Base-by-base conservation (phyloP, 306 rosid genomes). In the Canavalia gladiata region DNA sequence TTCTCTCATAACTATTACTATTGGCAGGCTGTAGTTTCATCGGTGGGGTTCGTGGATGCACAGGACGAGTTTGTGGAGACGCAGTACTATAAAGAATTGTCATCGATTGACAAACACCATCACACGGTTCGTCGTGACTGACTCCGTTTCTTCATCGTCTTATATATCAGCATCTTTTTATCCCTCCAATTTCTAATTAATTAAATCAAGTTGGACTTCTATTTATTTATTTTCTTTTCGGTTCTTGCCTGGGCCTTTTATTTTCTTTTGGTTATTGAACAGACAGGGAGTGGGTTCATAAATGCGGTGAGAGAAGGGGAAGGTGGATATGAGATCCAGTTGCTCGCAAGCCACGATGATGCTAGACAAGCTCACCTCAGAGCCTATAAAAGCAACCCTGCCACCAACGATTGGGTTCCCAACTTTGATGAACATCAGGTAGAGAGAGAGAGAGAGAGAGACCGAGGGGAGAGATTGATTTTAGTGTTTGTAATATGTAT, bases 381-480 rank as follows among this genome's bases (percentile, higher is more conserved):
- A 30, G 86, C 47, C 63, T 75, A 72, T 72, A 89, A 80, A 86
- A 81, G 97, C 82, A 93, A 93, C 76, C 97, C 97, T 4, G 97
- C 97, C 43, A 93, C 93, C 1, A 93, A 93, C 58, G 97, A 93
- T 13, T 93, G 97, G 97, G 81, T 87, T 83, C 97, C 97, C 0
- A 83, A 45, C 25, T 42, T 37, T 54, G 84, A 86, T 75, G 87
- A 74, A 54, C 57, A 82, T 73, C 81, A 75, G 87, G 90, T 86
- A 46, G 2, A 56, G 7, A n/a, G 6, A 34, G 8, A 52, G 47
- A 72, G 64, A 46, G 2, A 56, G 7, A 18, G 25, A 18, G 0
- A 35, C 41, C 4, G 4, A 37, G 4, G 41, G 4, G 41, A 37
- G 41, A 4, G 41, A 37, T 2, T 2, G 55, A 67, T 55, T 41